These are phyloP conservation scores for Aspergillus melleus DNA, from an alignment of 2,329 filamentous ascomycete species.

Conservation along the genomic window DNA sequence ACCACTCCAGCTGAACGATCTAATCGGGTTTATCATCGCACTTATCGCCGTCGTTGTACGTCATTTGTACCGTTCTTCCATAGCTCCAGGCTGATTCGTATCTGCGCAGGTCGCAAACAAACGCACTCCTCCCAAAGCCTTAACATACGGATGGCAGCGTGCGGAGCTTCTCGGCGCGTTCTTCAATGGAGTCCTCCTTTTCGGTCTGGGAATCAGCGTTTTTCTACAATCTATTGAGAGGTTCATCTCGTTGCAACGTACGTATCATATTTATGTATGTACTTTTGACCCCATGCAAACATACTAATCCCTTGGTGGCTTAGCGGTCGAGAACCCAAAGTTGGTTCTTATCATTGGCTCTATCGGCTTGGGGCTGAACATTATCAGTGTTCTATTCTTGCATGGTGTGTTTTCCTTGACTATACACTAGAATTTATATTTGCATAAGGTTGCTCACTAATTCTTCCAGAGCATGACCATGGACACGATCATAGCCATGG, in stretches of 20 bases:
- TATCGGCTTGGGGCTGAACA: constrained; percentile 65
- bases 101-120: background rate
- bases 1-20: constrained; percentile 60
- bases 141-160: constrained; percentile 72
- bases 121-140: constrained; percentile 49
- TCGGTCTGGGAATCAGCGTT: constrained; percentile 72
- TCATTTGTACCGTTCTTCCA: background rate
- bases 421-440: background rate
- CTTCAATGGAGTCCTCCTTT: constrained; percentile 75
- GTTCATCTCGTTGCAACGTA: constrained; percentile 32
- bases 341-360: constrained; percentile 69
- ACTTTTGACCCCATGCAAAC: background rate
- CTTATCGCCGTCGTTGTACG: constrained; percentile 61
- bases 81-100: background rate
- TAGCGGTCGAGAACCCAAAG: constrained; percentile 44
- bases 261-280: constrained; percentile 25
- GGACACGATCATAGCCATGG: background rate
- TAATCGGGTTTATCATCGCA: constrained; percentile 67
- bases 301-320: background rate
- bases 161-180: constrained; percentile 73
- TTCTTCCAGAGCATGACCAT: constrained; percentile 6
- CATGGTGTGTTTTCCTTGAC: constrained; percentile 50
- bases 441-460: background rate
- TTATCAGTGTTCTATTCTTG: constrained; percentile 65
- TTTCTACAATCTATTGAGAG: constrained; percentile 72